Conservation (phyloP, 176 grass and related monocot species). For the Secale cereale region DNA sequence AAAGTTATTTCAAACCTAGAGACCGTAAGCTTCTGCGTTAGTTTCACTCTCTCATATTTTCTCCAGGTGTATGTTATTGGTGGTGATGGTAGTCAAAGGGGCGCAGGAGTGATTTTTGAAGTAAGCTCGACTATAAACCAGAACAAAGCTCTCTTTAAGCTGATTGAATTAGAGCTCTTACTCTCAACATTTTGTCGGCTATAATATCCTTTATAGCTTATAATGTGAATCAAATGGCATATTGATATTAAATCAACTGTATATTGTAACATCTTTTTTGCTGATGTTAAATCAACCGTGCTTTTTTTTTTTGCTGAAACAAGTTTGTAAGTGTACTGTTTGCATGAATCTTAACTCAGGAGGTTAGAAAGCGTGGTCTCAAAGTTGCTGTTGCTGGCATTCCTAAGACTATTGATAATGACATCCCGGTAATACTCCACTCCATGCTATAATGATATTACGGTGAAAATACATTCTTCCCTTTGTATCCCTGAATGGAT, state of each 20-base stretch:
- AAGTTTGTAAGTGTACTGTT: background rate
- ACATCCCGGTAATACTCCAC: slow-evolving; percentile 65
- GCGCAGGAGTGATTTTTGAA: slow-evolving; percentile 86
- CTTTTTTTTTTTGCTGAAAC: background rate
- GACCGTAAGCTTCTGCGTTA: background rate
- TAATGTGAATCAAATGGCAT: background rate
- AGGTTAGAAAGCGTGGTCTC: slow-evolving; percentile 67
- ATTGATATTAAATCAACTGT: slow-evolving; percentile 1
- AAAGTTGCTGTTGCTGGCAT: slow-evolving; percentile 90
- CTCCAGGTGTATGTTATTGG: slow-evolving; percentile 92
- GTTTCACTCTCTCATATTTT: slow-evolving; percentile 10
- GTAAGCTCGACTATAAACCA: slow-evolving; percentile 35
- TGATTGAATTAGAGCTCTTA: background rate
- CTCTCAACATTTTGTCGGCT: background rate
- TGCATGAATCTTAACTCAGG: slow-evolving; percentile 43
- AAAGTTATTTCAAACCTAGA: background rate
- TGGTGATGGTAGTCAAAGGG: slow-evolving; percentile 94
- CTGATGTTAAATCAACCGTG: background rate
- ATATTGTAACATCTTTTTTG: background rate
- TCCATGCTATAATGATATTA: background rate
- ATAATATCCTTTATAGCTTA: background rate
- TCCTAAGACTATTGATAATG: slow-evolving; percentile 98
- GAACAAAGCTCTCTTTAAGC: background rate
- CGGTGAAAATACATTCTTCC: background rate
- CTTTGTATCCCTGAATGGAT: background rate